Percentiles rank a stretch among this genome's conserved stretches.
These are phyloP conservation scores for Suillus plorans DNA, from an alignment of 768 basidiomycete genomes.

Conservation along the genomic window DNA sequence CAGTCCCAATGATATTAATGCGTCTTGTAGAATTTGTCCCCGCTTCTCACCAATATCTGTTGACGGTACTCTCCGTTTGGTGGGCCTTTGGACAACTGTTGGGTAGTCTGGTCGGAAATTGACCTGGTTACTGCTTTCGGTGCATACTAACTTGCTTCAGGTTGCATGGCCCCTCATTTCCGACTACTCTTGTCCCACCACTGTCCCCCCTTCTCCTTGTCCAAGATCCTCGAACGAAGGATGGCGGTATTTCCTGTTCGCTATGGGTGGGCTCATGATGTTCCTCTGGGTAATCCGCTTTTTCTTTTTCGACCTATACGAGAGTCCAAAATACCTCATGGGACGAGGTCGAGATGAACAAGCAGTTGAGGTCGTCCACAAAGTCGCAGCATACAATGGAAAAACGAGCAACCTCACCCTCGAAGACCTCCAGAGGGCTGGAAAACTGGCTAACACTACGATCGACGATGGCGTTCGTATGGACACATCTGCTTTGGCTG, in stretches of 20 bases:
- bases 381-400: constrained; percentile 61
- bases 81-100: constrained; percentile 78
- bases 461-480: constrained; percentile 17
- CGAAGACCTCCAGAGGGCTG: constrained; percentile 42
- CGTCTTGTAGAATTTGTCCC: constrained; percentile 59
- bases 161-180: constrained; percentile 74
- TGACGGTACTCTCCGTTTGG: constrained; percentile 76
- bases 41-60: constrained; percentile 69
- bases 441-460: constrained; percentile 14
- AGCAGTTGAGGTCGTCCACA: constrained; percentile 62
- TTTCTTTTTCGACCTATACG: constrained; percentile 64
- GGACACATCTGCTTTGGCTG: constrained; percentile 37
- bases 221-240: constrained; percentile 58
- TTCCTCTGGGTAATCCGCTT: constrained; percentile 61
- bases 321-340: constrained; percentile 74
- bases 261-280: constrained; percentile 72
- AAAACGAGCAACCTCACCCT: constrained; percentile 47
- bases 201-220: constrained; percentile 47
- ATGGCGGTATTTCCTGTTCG: constrained; percentile 76
- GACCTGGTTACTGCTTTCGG: neutral
- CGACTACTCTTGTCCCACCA: constrained; percentile 56
- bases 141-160: constrained; percentile 26
- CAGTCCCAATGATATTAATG: neutral
- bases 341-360: constrained; percentile 61
- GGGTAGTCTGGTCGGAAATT: constrained; percentile 38